Evolutionary conservation across 208 protist species (phyloP).

Genomic region (Crithidia acanthocephali): DNA sequence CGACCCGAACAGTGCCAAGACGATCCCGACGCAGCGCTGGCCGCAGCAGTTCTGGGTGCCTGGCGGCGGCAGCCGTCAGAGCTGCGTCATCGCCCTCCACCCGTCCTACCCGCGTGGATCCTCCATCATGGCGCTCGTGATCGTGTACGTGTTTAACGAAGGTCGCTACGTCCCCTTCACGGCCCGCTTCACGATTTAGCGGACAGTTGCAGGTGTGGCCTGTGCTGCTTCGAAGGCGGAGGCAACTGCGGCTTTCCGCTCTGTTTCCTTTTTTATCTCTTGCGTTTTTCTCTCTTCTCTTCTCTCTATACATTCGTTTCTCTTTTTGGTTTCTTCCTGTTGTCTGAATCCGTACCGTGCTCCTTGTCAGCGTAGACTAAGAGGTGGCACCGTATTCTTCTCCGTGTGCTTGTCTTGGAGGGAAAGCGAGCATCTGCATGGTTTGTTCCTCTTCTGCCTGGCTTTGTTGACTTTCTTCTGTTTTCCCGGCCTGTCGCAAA

Average conservation of each 20-base stretch:
- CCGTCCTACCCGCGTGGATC: constrained; percentile 77
- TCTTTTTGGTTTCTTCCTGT: neutral
- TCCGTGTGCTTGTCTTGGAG: too few species aligned
- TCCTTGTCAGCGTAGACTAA: too few species aligned
- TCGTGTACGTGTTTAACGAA: constrained; percentile 71
- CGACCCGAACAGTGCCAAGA: constrained; percentile 66
- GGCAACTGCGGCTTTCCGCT: neutral
- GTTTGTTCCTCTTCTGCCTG: too few species aligned
- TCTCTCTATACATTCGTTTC: neutral
- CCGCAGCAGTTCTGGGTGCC: constrained; percentile 79
- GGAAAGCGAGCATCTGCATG: too few species aligned
- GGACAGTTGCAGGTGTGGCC: neutral
- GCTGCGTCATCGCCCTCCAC: constrained; percentile 81
- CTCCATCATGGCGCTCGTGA: constrained; percentile 77
- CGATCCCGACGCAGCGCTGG: constrained; percentile 85
- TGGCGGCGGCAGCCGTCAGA: constrained; percentile 49
- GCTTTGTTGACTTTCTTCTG: too few species aligned
- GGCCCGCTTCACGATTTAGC: constrained; percentile 69
- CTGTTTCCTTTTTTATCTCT: neutral
- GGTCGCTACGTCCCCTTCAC: constrained; percentile 69
- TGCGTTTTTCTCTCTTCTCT: neutral
- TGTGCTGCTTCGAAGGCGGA: too few species aligned
- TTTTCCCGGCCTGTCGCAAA: too few species aligned
- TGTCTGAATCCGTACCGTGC: too few species aligned
- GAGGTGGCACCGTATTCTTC: too few species aligned